These are phyloP conservation scores for Metschnikowia colocasiae DNA, from an alignment of 805 yeast genomes.

Conservation along the genomic window DNA sequence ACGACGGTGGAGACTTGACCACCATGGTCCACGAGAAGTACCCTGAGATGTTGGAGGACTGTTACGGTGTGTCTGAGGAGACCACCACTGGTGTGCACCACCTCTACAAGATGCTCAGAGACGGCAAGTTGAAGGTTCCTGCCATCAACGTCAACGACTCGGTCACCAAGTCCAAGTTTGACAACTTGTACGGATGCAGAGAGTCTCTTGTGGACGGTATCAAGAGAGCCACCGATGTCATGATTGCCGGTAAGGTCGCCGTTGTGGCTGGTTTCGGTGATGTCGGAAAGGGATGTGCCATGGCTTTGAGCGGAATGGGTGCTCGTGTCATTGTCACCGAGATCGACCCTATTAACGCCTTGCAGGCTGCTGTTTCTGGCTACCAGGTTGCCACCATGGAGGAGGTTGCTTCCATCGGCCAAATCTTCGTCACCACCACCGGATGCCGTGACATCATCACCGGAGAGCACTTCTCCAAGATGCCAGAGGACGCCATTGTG, in stretches of 20 bases:
- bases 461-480: constrained; percentile 76
- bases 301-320: constrained; percentile 98
- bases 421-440: constrained; percentile 97
- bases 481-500: constrained; percentile 99
- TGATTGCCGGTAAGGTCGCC: constrained; percentile 99
- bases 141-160: constrained; percentile 99
- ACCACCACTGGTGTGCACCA: constrained; percentile 99
- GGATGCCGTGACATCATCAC: constrained; percentile 98
- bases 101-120: constrained; percentile 92
- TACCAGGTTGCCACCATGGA: constrained; percentile 95
- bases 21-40: constrained; percentile 93
- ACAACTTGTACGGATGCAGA: constrained; percentile 99
- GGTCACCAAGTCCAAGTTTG: constrained; percentile 98
- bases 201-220: constrained; percentile 98
- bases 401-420: constrained; percentile 89
- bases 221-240: constrained; percentile 99
- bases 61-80: constrained; percentile 97
- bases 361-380: constrained; percentile 99
- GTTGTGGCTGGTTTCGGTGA: constrained; percentile 99
- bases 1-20: constrained; percentile 99
- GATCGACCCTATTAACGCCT: constrained; percentile 97
- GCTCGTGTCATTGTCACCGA: constrained; percentile 97
- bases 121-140: constrained; percentile 88
- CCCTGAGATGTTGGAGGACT: constrained; percentile 94
- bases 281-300: constrained; percentile 99